These are phyloP conservation scores for Gonapodya prolifera DNA, from an alignment of 192 early-diverging fungal species.

Conservation along the genomic window DNA sequence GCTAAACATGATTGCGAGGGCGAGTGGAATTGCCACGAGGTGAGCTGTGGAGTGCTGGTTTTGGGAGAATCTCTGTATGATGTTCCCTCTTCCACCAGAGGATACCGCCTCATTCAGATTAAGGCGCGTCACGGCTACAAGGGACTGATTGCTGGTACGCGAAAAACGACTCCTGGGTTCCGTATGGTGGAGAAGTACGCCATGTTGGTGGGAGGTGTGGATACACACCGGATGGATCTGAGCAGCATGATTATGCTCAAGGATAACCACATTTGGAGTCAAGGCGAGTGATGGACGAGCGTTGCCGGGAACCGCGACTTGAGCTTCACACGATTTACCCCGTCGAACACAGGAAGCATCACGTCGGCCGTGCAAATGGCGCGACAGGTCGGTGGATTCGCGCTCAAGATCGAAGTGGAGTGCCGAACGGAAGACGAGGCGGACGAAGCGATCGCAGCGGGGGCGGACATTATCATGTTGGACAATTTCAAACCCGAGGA, in stretches of 20 bases:
- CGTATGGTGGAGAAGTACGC: constrained; percentile 96
- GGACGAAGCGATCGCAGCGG: constrained; percentile 86
- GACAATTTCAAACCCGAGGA: constrained; percentile 78
- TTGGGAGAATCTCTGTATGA: neutral
- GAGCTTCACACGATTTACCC: neutral
- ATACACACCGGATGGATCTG: constrained; percentile 93
- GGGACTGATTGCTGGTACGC: constrained; percentile 86
- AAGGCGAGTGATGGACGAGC: neutral
- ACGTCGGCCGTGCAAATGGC: constrained; percentile 77
- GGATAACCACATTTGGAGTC: constrained; percentile 94
- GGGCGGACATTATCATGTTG: constrained; percentile 95
- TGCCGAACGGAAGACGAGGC: constrained; percentile 86
- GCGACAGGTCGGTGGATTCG: constrained; percentile 71
- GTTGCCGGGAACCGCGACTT: neutral
- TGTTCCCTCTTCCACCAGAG: constrained; percentile 19
- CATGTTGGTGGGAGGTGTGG: constrained; percentile 90
- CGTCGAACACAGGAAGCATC: constrained; percentile 56
- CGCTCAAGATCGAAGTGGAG: constrained; percentile 95
- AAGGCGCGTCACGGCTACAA: constrained; percentile 59
- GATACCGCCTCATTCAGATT: constrained; percentile 36
- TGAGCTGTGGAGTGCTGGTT: constrained; percentile 18
- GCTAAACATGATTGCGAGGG: constrained; percentile 86
- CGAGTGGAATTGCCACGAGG: constrained; percentile 85
- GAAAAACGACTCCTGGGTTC: constrained; percentile 96
- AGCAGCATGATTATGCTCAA: constrained; percentile 99